phyloP scores from a whole-genome alignment of 75 land plant species.

The Ceratopteris richardii region DNA sequence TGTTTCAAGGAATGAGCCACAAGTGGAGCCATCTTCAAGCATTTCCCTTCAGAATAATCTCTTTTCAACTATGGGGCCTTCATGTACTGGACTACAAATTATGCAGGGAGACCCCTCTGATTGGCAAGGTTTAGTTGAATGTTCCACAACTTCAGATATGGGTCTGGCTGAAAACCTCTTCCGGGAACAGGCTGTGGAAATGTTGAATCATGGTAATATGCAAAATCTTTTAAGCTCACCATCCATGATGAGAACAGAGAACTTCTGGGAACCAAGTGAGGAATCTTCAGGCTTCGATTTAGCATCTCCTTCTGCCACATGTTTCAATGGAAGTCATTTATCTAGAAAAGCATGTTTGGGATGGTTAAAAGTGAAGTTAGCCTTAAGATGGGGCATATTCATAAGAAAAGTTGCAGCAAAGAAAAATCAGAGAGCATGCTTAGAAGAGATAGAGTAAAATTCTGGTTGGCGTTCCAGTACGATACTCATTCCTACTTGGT shows the following conservation, averaged over 20 bases:
- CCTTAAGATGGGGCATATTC: conserved; percentile 96
- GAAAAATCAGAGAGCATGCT: conserved; percentile 20
- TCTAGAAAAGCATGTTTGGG: conserved; percentile 71
- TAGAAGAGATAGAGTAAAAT: conserved; percentile 37
- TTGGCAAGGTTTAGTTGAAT: conserved; percentile 20
- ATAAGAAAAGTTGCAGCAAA: conserved; percentile 86
- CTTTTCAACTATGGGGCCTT: neutral
- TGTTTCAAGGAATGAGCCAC: conserved; percentile 14
- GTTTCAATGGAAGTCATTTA: conserved; percentile 33
- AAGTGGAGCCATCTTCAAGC: conserved; percentile 11
- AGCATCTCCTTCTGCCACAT: conserved; percentile 27
- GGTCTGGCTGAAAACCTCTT: conserved; percentile 71
- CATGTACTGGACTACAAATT: conserved; percentile 20
- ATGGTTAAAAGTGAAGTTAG: conserved; percentile 92
- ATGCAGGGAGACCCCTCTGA: conserved; percentile 19
- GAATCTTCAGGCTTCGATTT: conserved; percentile 30
- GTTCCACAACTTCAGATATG: conserved; percentile 34
- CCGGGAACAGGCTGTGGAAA: conserved; percentile 62
- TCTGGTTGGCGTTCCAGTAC: too few relatives aligned
- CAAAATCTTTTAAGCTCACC: conserved; percentile 61
- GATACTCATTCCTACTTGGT: too few relatives aligned
- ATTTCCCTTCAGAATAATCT: too few relatives aligned
- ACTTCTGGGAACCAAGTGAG: conserved; percentile 26
- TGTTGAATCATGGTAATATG: conserved; percentile 89
- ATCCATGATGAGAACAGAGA: conserved; percentile 43